These are phyloP conservation scores for Neoarthrinium moseri DNA, from an alignment of 2,329 filamentous ascomycete species.

Conservation along the genomic window DNA sequence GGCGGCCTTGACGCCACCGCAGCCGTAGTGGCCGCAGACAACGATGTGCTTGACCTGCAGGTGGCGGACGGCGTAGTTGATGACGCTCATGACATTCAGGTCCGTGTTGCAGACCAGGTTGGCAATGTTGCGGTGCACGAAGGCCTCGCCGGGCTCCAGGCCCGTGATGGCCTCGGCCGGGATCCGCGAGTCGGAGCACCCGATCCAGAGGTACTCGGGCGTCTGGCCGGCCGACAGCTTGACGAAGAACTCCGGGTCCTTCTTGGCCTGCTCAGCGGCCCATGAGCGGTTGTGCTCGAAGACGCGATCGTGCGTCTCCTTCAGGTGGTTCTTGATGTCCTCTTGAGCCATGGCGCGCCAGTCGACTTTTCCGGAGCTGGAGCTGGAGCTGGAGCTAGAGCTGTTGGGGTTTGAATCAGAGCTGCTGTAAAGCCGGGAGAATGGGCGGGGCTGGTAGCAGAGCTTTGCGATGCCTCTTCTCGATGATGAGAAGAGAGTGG, in stretches of 20 bases:
- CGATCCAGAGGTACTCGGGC: slow-evolving; percentile 81
- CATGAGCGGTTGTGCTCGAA: slow-evolving; percentile 69
- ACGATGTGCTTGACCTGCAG: slow-evolving; percentile 80
- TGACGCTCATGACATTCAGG: slow-evolving; percentile 76
- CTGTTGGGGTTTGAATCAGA: not conserved
- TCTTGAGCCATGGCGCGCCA: slow-evolving; percentile 30
- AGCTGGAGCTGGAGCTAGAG: not conserved
- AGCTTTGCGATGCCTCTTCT: not conserved
- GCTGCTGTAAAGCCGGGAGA: not conserved
- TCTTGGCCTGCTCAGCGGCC: slow-evolving; percentile 56
- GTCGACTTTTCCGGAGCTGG: not conserved
- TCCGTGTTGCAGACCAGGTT: slow-evolving; percentile 82
- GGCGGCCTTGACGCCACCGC: slow-evolving; percentile 73
- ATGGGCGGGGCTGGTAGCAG: slow-evolving; percentile 1
- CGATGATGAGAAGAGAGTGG: slow-evolving; percentile 1
- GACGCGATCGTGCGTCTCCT: slow-evolving; percentile 63
- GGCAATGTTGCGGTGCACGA: slow-evolving; percentile 93
- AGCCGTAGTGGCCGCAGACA: slow-evolving; percentile 77
- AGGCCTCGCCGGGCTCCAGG: slow-evolving; percentile 84
- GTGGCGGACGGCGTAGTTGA: slow-evolving; percentile 82
- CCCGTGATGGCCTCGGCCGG: slow-evolving; percentile 88
- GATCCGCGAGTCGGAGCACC: slow-evolving; percentile 86
- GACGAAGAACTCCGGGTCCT: slow-evolving; percentile 65
- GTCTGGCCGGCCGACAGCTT: slow-evolving; percentile 63
- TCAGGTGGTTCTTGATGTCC: slow-evolving; percentile 54